Evolutionary conservation across 2,329 filamentous ascomycete genomes (phyloP).

Genomic region (Claviceps sp.): DNA sequence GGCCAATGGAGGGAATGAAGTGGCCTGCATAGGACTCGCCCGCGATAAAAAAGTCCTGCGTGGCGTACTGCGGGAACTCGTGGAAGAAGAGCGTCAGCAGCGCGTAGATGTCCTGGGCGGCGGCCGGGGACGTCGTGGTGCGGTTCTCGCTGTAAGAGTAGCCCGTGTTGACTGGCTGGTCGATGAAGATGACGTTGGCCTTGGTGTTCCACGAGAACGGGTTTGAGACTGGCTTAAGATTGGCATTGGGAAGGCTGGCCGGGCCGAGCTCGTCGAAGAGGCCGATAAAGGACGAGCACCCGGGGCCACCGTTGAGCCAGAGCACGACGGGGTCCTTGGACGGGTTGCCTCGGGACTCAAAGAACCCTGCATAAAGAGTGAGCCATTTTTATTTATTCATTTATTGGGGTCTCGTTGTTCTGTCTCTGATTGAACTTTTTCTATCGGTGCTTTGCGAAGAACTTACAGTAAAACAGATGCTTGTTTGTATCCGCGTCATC

Average conservation of each 20-base stretch:
- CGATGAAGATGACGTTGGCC: slow-evolving; percentile 57
- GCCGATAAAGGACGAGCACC: slow-evolving; percentile 20
- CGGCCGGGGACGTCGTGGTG: slow-evolving; percentile 84
- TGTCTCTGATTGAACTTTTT: background rate
- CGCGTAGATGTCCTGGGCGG: slow-evolving; percentile 93
- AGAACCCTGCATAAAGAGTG: slow-evolving; percentile 36
- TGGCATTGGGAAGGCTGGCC: slow-evolving; percentile 43
- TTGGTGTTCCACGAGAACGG: slow-evolving; percentile 50
- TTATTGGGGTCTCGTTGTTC: background rate
- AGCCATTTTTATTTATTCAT: background rate
- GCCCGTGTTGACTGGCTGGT: slow-evolving; percentile 37
- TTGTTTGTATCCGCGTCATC: slow-evolving; percentile 93
- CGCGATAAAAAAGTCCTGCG: slow-evolving; percentile 93
- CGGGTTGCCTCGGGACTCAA: slow-evolving; percentile 28
- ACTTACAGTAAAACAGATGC: slow-evolving; percentile 93
- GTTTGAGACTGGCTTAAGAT: slow-evolving; percentile 29
- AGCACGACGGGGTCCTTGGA: slow-evolving; percentile 34
- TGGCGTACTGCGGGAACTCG: slow-evolving; percentile 88
- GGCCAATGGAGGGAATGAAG: slow-evolving; percentile 85
- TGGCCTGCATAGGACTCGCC: slow-evolving; percentile 92
- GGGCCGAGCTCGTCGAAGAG: slow-evolving; percentile 64
- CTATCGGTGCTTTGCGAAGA: background rate
- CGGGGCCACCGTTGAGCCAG: slow-evolving; percentile 32
- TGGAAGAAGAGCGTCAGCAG: slow-evolving; percentile 96
- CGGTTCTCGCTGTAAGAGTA: slow-evolving; percentile 46